These are phyloP conservation scores for Alliaria petiolata DNA, from an alignment of 345 rosid genomes.

Conservation along the genomic window DNA sequence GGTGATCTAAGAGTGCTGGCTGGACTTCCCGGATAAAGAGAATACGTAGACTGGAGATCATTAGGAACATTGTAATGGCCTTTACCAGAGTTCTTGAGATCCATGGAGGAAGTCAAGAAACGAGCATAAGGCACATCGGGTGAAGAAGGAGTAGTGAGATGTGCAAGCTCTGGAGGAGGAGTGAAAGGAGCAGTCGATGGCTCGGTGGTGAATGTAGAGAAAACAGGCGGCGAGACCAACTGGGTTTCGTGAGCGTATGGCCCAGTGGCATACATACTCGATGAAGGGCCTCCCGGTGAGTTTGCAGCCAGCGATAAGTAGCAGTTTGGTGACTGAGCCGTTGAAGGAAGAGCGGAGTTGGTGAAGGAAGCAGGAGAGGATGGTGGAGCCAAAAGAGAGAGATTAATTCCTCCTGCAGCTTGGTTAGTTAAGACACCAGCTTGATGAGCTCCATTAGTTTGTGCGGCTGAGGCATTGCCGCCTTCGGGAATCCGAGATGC, in stretches of 20 bases:
- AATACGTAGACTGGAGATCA: slow-evolving; percentile 75
- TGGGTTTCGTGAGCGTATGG: slow-evolving; percentile 97
- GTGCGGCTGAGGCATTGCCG: slow-evolving; percentile 56
- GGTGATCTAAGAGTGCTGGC: slow-evolving; percentile 78
- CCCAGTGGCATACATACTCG: slow-evolving; percentile 86
- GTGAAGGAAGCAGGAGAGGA: slow-evolving; percentile 95
- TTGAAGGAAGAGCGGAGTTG: slow-evolving; percentile 89
- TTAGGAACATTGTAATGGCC: slow-evolving; percentile 49
- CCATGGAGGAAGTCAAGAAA: slow-evolving; percentile 69
- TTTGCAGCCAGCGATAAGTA: slow-evolving; percentile 70
- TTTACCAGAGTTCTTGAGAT: slow-evolving; percentile 54
- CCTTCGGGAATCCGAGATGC: slow-evolving; percentile 82
- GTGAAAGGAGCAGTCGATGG: slow-evolving; percentile 98
- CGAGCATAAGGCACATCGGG: slow-evolving; percentile 98
- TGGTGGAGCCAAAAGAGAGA: slow-evolving; percentile 93
- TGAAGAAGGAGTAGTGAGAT: slow-evolving; percentile 90
- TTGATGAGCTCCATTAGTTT: slow-evolving; percentile 70
- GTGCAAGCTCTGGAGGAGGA: slow-evolving; percentile 97
- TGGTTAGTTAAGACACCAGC: slow-evolving; percentile 58
- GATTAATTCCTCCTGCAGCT: slow-evolving; percentile 48
- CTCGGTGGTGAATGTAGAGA: slow-evolving; percentile 89
- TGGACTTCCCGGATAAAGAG: slow-evolving; percentile 85
- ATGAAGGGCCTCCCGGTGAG: slow-evolving; percentile 91
- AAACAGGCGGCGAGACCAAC: slow-evolving; percentile 96
- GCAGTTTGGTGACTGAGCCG: slow-evolving; percentile 88